Conservation (phyloP, 2,329 filamentous ascomycete genomes). For the Clonostachys rosea region DNA sequence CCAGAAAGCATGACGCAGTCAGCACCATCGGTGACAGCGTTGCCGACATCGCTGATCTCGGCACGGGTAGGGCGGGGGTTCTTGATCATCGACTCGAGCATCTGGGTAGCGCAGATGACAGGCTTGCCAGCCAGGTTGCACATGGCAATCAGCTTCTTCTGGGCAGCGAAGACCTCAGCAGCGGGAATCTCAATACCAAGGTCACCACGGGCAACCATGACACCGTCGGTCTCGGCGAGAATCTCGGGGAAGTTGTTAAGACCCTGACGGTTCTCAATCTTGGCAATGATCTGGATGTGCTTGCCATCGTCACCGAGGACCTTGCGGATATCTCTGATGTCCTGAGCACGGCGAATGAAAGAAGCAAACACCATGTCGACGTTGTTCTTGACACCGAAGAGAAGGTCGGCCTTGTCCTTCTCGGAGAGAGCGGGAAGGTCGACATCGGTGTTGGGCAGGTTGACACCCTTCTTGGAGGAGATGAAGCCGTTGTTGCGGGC, state of each 20-base stretch:
- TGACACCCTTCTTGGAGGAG: slow-evolving; percentile 98
- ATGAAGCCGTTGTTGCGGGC: slow-evolving; percentile 98
- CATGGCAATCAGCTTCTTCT: slow-evolving; percentile 99
- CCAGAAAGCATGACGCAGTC: slow-evolving; percentile 99
- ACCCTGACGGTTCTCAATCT: slow-evolving; percentile 99
- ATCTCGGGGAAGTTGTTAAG: slow-evolving; percentile 99
- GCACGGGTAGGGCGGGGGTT: slow-evolving; percentile 97
- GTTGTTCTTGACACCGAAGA: slow-evolving; percentile 95
- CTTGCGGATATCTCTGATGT: slow-evolving; percentile 88
- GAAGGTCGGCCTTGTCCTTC: slow-evolving; percentile 93
- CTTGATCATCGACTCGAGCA: slow-evolving; percentile 99
- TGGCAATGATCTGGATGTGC: slow-evolving; percentile 98
- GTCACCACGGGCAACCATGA: slow-evolving; percentile 99
- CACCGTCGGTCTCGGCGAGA: slow-evolving; percentile 90
- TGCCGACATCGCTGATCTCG: slow-evolving; percentile 97
- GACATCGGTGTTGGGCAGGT: slow-evolving; percentile 97
- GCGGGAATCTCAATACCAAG: slow-evolving; percentile 95
- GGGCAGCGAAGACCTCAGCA: slow-evolving; percentile 96
- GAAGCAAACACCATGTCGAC: slow-evolving; percentile 99
- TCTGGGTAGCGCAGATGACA: slow-evolving; percentile 97
- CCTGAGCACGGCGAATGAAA: slow-evolving; percentile 91
- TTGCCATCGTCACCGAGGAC: slow-evolving; percentile 88
- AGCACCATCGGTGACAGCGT: slow-evolving; percentile 93
- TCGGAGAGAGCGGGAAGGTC: slow-evolving; percentile 95
- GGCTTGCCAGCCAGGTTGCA: slow-evolving; percentile 99